A percentile compares a stretch with the other conserved stretches of the same genome.
These are phyloP conservation scores for Naegleria gruberi DNA, from an alignment of 208 protist species.

Conservation along the genomic window DNA sequence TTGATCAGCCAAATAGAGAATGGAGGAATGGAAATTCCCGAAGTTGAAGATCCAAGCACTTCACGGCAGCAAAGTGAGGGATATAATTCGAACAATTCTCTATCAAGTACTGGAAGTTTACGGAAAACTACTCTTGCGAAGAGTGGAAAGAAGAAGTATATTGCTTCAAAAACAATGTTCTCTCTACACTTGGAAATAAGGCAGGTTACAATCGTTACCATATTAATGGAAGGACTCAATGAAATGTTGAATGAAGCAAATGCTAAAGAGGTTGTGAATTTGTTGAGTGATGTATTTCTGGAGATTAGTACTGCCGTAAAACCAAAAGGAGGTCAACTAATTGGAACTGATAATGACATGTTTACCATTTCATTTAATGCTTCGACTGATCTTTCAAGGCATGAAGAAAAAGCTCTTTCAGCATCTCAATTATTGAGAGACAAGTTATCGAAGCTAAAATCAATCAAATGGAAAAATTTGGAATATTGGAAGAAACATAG, in stretches of 20 bases:
- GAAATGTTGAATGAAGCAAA: neutral
- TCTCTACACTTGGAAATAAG: neutral
- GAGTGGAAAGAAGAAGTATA: neutral
- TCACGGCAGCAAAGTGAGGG: too few species aligned
- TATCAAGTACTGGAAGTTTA: too few species aligned
- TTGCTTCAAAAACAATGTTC: neutral
- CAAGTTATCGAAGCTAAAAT: neutral
- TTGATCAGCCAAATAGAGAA: neutral
- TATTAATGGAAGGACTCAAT: neutral
- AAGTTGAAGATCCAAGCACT: neutral
- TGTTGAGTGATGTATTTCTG: neutral
- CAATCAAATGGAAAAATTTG: neutral
- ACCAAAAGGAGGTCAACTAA: neutral
- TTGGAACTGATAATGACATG: neutral
- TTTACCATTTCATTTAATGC: neutral
- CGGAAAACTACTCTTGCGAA: too few species aligned
- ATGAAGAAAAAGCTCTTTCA: neutral
- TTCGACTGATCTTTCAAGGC: neutral
- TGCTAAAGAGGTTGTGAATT: neutral
- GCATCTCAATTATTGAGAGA: neutral
- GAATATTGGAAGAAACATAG: neutral
- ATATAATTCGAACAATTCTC: too few species aligned
- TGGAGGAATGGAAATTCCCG: neutral
- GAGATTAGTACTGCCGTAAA: neutral
- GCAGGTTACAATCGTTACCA: neutral